These are phyloP conservation scores for Rosellinia necatrix DNA, from an alignment of 2,329 filamentous ascomycete genomes.

Conservation along the genomic window DNA sequence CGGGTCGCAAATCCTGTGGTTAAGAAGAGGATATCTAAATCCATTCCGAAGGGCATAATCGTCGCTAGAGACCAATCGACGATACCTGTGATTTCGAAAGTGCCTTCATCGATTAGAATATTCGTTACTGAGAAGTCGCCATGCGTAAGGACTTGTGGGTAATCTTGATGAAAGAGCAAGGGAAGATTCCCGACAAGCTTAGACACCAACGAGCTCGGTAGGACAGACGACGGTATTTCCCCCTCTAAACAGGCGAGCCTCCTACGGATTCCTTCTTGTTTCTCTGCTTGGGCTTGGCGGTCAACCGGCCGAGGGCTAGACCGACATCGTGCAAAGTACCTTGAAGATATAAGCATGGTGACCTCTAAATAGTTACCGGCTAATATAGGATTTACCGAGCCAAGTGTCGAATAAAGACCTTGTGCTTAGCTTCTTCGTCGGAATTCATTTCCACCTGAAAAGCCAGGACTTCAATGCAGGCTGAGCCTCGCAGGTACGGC, in stretches of 20 bases:
- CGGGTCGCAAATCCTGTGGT: slow-evolving; percentile 36
- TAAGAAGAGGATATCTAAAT: slow-evolving; percentile 31
- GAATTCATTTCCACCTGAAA: slow-evolving; percentile 31
- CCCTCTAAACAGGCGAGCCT: slow-evolving; percentile 22
- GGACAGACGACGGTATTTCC: slow-evolving; percentile 4
- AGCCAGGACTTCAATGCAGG: slow-evolving; percentile 31
- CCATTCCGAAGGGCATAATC: slow-evolving; percentile 31
- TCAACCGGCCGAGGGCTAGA: slow-evolving; percentile 24
- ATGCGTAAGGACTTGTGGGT: slow-evolving; percentile 40
- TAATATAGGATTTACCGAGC: slow-evolving; percentile 19
- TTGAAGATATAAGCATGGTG: slow-evolving; percentile 9
- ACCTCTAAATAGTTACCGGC: neutral
- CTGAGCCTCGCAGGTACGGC: slow-evolving; percentile 31
- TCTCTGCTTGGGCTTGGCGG: neutral
- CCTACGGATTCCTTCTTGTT: slow-evolving; percentile 22
- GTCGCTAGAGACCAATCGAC: slow-evolving; percentile 40
- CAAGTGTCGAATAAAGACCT: slow-evolving; percentile 19
- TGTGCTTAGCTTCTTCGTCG: slow-evolving; percentile 22
- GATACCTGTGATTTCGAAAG: slow-evolving; percentile 35
- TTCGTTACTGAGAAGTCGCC: slow-evolving; percentile 39
- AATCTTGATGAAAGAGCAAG: slow-evolving; percentile 35
- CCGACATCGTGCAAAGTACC: slow-evolving; percentile 39
- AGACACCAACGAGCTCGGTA: neutral
- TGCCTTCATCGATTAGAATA: slow-evolving; percentile 37
- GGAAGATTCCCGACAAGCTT: slow-evolving; percentile 28